Conservation (phyloP, 2,329 filamentous ascomycete genomes). For the Rhytidhysteron rufulum region DNA sequence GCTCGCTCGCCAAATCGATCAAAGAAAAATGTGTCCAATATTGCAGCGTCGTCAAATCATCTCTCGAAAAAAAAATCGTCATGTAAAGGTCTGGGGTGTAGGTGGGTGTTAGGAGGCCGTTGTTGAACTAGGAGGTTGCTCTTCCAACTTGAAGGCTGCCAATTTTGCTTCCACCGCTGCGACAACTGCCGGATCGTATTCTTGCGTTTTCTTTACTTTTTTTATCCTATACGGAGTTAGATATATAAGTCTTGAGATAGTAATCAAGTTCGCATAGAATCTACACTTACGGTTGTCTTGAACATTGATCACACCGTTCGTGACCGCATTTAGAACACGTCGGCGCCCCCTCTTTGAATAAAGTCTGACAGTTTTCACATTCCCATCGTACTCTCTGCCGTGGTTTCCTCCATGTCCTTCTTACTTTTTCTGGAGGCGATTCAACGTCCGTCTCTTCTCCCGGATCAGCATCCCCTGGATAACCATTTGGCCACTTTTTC, state of each 20-base stretch:
- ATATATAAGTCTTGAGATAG: conserved; percentile 5
- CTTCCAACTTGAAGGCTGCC: conserved; percentile 2
- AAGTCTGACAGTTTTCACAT: conserved; percentile 61
- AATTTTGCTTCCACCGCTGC: conserved; percentile 56
- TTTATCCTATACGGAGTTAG: conserved; percentile 46
- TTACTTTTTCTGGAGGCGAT: conserved; percentile 17
- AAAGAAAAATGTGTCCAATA: too few species aligned
- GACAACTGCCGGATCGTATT: conserved; percentile 59
- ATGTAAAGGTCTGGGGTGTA: too few species aligned
- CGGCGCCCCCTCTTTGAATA: conserved; percentile 54
- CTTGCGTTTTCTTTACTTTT: conserved; percentile 52
- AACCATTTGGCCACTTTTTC: conserved; percentile 66
- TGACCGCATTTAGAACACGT: conserved; percentile 60
- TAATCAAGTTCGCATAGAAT: background rate
- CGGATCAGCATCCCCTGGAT: conserved; percentile 58
- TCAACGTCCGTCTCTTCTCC: conserved; percentile 31
- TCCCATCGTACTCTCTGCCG: conserved; percentile 43
- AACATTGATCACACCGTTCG: conserved; percentile 57
- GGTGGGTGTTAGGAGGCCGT: too few species aligned
- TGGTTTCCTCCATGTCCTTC: conserved; percentile 42
- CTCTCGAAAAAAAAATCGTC: too few species aligned
- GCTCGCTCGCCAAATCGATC: too few species aligned
- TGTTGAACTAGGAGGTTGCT: conserved; percentile 1
- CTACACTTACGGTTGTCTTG: conserved; percentile 49
- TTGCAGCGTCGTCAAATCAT: too few species aligned